Evolutionary conservation across 1,284 basidiomycete species (phyloP).

Genomic region (Rhodotorula sp.): DNA sequence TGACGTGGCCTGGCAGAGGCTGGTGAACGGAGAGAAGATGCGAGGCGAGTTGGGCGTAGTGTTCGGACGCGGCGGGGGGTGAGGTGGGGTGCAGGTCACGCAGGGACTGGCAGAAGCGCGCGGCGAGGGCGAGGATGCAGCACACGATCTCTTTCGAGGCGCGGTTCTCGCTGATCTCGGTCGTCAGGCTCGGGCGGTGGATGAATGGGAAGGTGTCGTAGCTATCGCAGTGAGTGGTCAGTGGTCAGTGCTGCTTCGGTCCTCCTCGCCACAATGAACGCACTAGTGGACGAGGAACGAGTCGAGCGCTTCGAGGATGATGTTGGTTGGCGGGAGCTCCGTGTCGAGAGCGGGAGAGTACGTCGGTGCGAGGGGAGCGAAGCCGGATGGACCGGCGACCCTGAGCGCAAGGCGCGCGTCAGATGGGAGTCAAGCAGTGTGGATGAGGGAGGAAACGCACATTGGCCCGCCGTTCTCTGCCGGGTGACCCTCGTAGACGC

Average conservation of each 20-base stretch:
- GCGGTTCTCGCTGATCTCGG: slow-evolving; percentile 19
- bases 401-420: background rate
- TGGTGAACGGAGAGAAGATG: slow-evolving; percentile 29
- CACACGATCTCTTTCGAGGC: slow-evolving; percentile 36
- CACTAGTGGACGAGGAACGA: slow-evolving; percentile 34
- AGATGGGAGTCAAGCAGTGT: background rate
- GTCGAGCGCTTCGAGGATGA: slow-evolving; percentile 28
- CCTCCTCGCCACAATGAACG: background rate
- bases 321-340: slow-evolving; percentile 15
- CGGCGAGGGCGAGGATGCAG: slow-evolving; percentile 37
- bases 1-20: slow-evolving; percentile 1
- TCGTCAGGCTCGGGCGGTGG: slow-evolving; percentile 24
- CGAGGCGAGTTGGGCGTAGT: slow-evolving; percentile 32
- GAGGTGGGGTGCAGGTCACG: slow-evolving; percentile 27
- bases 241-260: background rate
- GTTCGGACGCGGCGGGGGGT: slow-evolving; percentile 25
- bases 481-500: slow-evolving; percentile 39
- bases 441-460: background rate
- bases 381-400: slow-evolving; percentile 1
- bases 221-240: background rate
- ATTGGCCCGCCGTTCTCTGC: slow-evolving; percentile 26
- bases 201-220: slow-evolving; percentile 40
- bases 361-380: background rate
- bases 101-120: slow-evolving; percentile 25
- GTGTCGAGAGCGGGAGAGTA: slow-evolving; percentile 7